phyloP scores from a whole-genome alignment of 2,329 filamentous ascomycete species.

The Cladosporium colombiae region DNA sequence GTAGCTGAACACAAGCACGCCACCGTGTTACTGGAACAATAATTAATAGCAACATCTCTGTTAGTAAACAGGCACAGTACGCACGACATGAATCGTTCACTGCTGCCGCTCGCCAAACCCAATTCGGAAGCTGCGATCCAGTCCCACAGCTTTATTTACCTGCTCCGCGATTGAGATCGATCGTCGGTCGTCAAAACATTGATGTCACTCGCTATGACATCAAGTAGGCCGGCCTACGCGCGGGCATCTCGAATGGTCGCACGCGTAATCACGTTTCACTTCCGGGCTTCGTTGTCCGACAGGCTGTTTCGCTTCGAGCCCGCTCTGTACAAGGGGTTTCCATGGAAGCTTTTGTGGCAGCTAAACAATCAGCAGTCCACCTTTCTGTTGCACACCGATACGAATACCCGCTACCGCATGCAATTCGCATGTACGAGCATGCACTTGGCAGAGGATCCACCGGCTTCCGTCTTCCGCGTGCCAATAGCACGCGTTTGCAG shows the following conservation, averaged over 20 bases:
- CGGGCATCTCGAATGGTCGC: background rate
- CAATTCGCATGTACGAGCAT: conserved; percentile 10
- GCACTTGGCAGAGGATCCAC: conserved; percentile 6
- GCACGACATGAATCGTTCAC: conserved; percentile 1
- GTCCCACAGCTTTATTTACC: conserved; percentile 8
- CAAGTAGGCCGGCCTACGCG: background rate
- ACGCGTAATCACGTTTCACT: conserved; percentile 19
- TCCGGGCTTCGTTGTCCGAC: background rate
- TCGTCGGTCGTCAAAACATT: background rate
- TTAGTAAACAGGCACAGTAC: background rate
- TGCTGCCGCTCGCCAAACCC: conserved; percentile 2
- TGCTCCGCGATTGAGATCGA: background rate
- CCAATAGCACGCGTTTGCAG: conserved; percentile 12
- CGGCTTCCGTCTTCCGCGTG: conserved; percentile 7
- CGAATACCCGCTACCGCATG: background rate
- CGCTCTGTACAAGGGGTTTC: background rate
- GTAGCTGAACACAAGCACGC: background rate
- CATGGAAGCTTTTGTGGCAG: background rate
- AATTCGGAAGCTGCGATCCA: background rate
- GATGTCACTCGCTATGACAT: conserved; percentile 14
- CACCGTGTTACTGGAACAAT: conserved; percentile 1
- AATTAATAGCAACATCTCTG: background rate
- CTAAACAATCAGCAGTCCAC: background rate
- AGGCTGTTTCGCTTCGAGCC: background rate
- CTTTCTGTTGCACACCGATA: conserved; percentile 7